Base-by-base conservation (phyloP, 2,329 filamentous ascomycete species). In the Simplicillium aogashimaense region DNA sequence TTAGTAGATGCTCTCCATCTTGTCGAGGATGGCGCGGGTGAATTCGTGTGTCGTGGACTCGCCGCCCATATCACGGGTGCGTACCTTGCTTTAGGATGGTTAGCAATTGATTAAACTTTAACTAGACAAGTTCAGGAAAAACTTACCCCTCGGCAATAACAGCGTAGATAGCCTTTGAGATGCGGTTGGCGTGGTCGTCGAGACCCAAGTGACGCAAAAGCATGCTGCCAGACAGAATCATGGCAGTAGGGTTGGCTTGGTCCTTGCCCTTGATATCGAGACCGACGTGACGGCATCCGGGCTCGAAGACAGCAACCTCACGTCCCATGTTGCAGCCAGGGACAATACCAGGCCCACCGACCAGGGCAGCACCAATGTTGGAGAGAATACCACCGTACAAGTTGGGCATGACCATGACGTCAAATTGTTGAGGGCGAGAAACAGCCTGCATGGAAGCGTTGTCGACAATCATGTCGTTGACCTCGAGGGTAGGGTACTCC, bases 371-470 rank as follows among this genome's bases (percentile, higher is more conserved):
- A 53, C 89, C 90, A 58, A 98, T 94, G 78, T 98, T 98, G 72
- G 92, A 97, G 51, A 98, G 76, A 58, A 98, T 98, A 63, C 90
- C 89, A 66, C 90, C 90, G 78, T 97, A 97, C 60, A 97, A 72
- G 76, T 98, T 98, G 58, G 92, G 92, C 89, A 97, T 97, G 65
- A 98, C 92, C 83, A 98, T 86, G 56, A 98, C 92, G 65, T 98
- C 92, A 63, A 98, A 98, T 69, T 98, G 92, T 72, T 97, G 92
- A 47, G 92, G 92, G 52, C 80, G 78, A 52, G 86, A 89, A 53
- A 98, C 92, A 62, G 88, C 94, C 75, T 98, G 92, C 92, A 98
- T 98, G 59, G 86, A 94, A 58, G 92, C 92, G 69, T 98, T 98
- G 73, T 98, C 92, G 67, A 98, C 92, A 66, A 98, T 98, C 90